phyloP scores from a whole-genome alignment of 1,284 basidiomycete genomes.

The Trichosporon coremiiforme region DNA sequence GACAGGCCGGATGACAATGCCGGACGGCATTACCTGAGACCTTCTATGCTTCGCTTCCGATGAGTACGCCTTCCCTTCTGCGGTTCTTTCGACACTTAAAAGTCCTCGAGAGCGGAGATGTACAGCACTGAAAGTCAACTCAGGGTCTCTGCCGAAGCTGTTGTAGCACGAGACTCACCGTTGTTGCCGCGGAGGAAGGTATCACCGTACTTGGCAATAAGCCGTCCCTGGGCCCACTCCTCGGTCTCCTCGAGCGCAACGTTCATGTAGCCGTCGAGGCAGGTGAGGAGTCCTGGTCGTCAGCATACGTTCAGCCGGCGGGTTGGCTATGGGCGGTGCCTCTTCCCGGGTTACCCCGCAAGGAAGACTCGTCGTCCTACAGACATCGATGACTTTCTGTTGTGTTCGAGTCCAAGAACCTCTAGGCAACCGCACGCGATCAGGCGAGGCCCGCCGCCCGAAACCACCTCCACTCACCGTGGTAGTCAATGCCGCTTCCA shows the following conservation, averaged over 20 bases:
- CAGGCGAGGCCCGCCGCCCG: no score
- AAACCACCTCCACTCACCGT: slow-evolving; percentile 63
- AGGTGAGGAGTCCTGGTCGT: slow-evolving; percentile 79
- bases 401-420: no score
- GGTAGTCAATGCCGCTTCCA: slow-evolving; percentile 95
- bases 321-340: no score
- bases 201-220: slow-evolving; percentile 89
- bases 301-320: not conserved
- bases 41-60: slow-evolving; percentile 17
- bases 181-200: slow-evolving; percentile 97
- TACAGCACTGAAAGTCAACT: slow-evolving; percentile 54
- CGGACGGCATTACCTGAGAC: not conserved
- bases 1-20: slow-evolving; percentile 2
- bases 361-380: no score
- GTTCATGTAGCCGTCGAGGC: slow-evolving; percentile 98
- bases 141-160: no score
- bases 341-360: no score
- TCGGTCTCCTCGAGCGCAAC: slow-evolving; percentile 96
- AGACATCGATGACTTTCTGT: no score
- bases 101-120: slow-evolving; percentile 59
- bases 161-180: slow-evolving; percentile 63
- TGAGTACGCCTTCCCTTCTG: not conserved
- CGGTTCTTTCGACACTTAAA: slow-evolving; percentile 33
- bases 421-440: no score
- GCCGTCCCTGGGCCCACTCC: slow-evolving; percentile 83